These are phyloP conservation scores for Metschnikowia matae DNA, from an alignment of 805 yeast species.

Conservation along the genomic window DNA sequence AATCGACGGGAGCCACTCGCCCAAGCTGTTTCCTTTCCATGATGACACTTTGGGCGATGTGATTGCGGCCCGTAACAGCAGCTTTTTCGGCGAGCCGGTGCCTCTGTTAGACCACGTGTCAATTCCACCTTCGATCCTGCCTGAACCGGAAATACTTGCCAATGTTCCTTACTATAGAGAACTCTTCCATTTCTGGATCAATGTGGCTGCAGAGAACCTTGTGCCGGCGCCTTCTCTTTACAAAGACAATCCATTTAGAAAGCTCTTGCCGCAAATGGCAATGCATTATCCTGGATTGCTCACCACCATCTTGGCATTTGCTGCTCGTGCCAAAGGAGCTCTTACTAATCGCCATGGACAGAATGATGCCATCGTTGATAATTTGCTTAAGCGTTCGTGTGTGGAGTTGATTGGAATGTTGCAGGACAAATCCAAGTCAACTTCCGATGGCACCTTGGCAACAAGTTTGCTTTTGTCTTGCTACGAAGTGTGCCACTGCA, in stretches of 20 bases:
- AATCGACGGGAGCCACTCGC: not conserved
- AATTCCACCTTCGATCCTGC: constrained; percentile 32
- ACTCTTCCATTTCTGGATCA: constrained; percentile 58
- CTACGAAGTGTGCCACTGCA: constrained; percentile 46
- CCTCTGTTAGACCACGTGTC: constrained; percentile 10
- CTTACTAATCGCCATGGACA: constrained; percentile 27
- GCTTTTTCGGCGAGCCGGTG: not conserved
- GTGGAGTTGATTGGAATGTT: constrained; percentile 51
- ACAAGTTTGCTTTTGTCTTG: constrained; percentile 56
- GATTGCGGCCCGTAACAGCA: not conserved
- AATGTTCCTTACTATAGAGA: constrained; percentile 59
- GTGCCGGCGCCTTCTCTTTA: constrained; percentile 65
- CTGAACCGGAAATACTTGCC: constrained; percentile 55
- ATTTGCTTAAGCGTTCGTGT: constrained; percentile 53
- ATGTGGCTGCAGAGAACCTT: constrained; percentile 55
- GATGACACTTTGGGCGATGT: not conserved
- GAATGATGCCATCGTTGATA: constrained; percentile 40
- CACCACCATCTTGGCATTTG: constrained; percentile 48
- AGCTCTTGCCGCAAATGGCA: constrained; percentile 65
- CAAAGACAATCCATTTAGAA: constrained; percentile 61
- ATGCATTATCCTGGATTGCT: constrained; percentile 53
- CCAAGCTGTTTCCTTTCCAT: constrained; percentile 1
- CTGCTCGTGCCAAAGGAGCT: constrained; percentile 30
- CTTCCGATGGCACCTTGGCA: constrained; percentile 65
- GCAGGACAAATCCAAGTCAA: constrained; percentile 48